These are phyloP conservation scores for Metarhizium rileyi DNA, from an alignment of 2,329 filamentous ascomycete species.

Conservation along the genomic window DNA sequence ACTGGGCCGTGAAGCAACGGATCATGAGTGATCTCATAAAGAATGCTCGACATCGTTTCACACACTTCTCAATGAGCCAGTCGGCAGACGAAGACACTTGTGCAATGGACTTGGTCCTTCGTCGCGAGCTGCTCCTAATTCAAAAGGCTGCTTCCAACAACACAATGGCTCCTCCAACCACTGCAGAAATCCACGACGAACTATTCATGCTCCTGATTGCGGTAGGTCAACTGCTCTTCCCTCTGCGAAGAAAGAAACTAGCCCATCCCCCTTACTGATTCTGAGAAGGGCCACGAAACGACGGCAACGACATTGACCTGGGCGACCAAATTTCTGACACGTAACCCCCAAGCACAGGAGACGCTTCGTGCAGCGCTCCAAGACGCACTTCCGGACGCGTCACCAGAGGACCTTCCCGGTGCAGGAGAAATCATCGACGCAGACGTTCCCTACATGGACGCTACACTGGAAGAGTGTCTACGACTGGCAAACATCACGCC, in stretches of 20 bases:
- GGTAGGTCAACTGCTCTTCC: background rate
- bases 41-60: constrained; percentile 1
- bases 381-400: constrained; percentile 2
- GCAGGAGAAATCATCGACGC: background rate
- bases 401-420: background rate
- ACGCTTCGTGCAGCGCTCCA: constrained; percentile 14
- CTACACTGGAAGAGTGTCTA: constrained; percentile 1
- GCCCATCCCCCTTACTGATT: background rate
- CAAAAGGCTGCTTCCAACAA: background rate
- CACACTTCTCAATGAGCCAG: background rate
- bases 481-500: background rate
- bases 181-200: constrained; percentile 15
- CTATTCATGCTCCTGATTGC: constrained; percentile 11
- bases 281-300: constrained; percentile 14
- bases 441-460: constrained; percentile 4
- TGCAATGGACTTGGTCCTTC: constrained; percentile 7
- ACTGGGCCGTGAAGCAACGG: background rate
- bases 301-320: constrained; percentile 13
- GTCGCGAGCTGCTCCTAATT: background rate
- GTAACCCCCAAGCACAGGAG: constrained; percentile 8
- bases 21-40: background rate
- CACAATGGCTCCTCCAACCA: background rate
- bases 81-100: constrained; percentile 1
- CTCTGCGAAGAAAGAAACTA: no score
- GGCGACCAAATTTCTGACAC: constrained; percentile 12